phyloP scores from a whole-genome alignment of 2,329 filamentous ascomycete genomes.

The Colletotrichum plurivorum region DNA sequence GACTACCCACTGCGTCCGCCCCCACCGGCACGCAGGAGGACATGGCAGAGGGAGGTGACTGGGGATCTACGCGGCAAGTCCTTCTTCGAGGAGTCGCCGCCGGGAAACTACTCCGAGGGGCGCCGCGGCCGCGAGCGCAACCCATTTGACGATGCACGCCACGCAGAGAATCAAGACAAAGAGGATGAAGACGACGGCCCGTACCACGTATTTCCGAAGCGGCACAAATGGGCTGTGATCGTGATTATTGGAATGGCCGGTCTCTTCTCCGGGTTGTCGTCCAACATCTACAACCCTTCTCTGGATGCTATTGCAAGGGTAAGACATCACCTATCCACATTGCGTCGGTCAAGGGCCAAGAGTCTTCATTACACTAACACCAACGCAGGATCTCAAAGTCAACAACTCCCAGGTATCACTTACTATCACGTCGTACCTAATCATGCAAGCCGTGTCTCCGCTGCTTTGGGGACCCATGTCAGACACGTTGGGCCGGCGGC shows the following conservation, averaged over 20 bases:
- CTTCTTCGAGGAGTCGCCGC: constrained; percentile 13
- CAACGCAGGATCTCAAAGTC: constrained; percentile 47
- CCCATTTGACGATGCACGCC: constrained; percentile 27
- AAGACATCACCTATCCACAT: background rate
- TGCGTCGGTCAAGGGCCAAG: background rate
- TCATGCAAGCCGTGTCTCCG: constrained; percentile 65
- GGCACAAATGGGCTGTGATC: constrained; percentile 61
- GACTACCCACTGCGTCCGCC: constrained; percentile 23
- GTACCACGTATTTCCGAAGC: constrained; percentile 54
- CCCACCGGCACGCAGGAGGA: constrained; percentile 31
- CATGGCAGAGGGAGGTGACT: constrained; percentile 17
- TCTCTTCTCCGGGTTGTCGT: constrained; percentile 66
- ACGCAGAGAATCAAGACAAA: background rate
- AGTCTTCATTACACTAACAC: background rate
- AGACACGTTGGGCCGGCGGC: constrained; percentile 61
- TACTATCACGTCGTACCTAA: constrained; percentile 62
- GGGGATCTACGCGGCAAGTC: constrained; percentile 16
- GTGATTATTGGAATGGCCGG: constrained; percentile 64
- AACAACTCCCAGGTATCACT: constrained; percentile 51
- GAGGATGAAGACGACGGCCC: constrained; percentile 5
- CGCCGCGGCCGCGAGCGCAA: constrained; percentile 14
- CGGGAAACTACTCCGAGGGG: constrained; percentile 11
- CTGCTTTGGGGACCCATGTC: constrained; percentile 64
- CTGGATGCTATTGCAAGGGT: constrained; percentile 55
- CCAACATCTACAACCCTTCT: constrained; percentile 66